Conservation (phyloP, 139 green algal genomes). For the Protoeuglena noctilucae region DNA sequence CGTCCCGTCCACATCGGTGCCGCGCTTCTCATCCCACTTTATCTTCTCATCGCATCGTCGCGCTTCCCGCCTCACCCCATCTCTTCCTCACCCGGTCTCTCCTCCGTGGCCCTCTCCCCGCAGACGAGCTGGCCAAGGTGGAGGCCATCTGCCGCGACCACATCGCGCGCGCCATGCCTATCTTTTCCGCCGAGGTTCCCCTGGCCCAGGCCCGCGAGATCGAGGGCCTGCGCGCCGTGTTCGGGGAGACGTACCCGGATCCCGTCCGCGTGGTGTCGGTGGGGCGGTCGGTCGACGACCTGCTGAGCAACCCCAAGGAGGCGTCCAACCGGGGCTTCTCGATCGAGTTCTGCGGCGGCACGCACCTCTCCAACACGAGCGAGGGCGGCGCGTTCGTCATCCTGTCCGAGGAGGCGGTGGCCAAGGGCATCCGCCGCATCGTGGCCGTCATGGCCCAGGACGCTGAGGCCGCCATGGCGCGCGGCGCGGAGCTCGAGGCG, state of each 20-base stretch:
- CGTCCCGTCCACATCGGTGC: not conserved
- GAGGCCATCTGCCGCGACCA: slow-evolving; percentile 22
- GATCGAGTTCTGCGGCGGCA: slow-evolving; percentile 96
- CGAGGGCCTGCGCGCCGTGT: slow-evolving; percentile 79
- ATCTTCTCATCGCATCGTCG: not conserved
- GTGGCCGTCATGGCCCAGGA: slow-evolving; percentile 63
- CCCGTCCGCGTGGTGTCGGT: slow-evolving; percentile 91
- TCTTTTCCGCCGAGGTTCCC: slow-evolving; percentile 67
- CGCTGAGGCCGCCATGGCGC: slow-evolving; percentile 44
- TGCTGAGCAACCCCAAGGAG: slow-evolving; percentile 49
- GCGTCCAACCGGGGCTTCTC: slow-evolving; percentile 30
- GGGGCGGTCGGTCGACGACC: slow-evolving; percentile 59
- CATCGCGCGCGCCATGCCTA: slow-evolving; percentile 26
- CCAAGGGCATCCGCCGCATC: slow-evolving; percentile 83
- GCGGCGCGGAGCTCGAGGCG: slow-evolving; percentile 36
- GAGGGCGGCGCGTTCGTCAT: slow-evolving; percentile 75
- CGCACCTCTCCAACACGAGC: slow-evolving; percentile 74
- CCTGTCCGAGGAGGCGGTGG: slow-evolving; percentile 86
- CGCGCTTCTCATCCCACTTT: not conserved
- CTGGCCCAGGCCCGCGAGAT: slow-evolving; percentile 67
- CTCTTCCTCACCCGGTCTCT: not conserved
- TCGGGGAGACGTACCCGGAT: slow-evolving; percentile 95
- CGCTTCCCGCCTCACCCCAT: not conserved
- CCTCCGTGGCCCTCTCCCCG: slow-evolving; percentile 20
- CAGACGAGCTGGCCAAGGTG: slow-evolving; percentile 19